Evolutionary conservation across 2,329 filamentous ascomycete genomes (phyloP).

Genomic region (Colletotrichum orbiculare): DNA sequence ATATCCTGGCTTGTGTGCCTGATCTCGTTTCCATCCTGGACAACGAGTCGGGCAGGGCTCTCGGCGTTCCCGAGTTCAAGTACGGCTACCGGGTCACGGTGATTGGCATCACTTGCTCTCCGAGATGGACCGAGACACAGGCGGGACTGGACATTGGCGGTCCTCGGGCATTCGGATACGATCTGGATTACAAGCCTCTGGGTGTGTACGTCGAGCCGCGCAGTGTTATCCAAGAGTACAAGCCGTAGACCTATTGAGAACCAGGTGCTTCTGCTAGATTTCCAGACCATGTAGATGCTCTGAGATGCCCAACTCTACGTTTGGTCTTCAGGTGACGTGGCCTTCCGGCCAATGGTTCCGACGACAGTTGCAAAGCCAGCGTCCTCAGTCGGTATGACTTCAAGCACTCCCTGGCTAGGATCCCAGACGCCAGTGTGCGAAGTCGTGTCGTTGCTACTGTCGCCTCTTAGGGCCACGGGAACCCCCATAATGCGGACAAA

Average conservation of each 20-base stretch:
- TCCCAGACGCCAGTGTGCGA: conserved; percentile 6
- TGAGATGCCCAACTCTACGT: too few relatives aligned
- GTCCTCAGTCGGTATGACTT: background rate
- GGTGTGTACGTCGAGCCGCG: conserved; percentile 63
- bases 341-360: background rate
- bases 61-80: conserved; percentile 67
- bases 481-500: background rate
- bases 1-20: conserved; percentile 63
- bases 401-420: background rate
- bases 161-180: conserved; percentile 50
- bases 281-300: background rate
- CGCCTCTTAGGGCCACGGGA: background rate
- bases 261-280: too few relatives aligned
- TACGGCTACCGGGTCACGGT: conserved; percentile 64
- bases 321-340: background rate
- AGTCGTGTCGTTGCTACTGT: background rate
- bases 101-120: conserved; percentile 64
- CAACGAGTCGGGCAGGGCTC: conserved; percentile 64
- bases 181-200: conserved; percentile 59
- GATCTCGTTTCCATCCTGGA: conserved; percentile 68
- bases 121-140: conserved; percentile 62
- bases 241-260: background rate
- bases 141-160: conserved; percentile 61
- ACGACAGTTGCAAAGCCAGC: conserved; percentile 16
- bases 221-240: conserved; percentile 59